phyloP scores from a whole-genome alignment of 192 early-diverging fungal species.

The Backusella sp. region DNA sequence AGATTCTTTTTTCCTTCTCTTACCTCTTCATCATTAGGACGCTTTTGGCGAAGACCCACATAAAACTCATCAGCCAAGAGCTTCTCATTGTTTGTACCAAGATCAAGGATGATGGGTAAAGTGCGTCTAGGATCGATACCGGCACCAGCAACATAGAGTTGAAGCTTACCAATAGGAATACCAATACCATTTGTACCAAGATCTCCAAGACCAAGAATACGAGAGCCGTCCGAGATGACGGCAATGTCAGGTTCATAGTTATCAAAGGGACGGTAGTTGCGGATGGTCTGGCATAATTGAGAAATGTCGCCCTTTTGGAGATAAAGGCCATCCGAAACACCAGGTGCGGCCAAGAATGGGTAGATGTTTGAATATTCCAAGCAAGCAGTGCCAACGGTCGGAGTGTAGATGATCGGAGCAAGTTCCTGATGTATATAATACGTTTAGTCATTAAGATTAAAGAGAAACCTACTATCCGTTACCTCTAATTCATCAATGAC shows the following conservation, averaged over 20 bases:
- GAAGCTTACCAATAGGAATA: constrained; percentile 95
- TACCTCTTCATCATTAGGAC: constrained; percentile 54
- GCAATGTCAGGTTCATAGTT: constrained; percentile 73
- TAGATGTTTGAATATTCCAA: constrained; percentile 88
- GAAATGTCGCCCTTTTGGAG: constrained; percentile 73
- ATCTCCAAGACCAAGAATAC: constrained; percentile 94
- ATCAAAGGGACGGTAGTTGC: constrained; percentile 60
- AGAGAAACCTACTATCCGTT: neutral
- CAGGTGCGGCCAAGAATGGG: constrained; percentile 78
- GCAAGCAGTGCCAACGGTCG: constrained; percentile 84
- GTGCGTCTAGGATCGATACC: constrained; percentile 86
- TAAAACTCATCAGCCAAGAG: constrained; percentile 88
- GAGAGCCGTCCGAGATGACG: constrained; percentile 95
- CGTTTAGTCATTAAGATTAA: constrained; percentile 3
- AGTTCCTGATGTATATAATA: constrained; percentile 53
- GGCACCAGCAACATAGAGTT: constrained; percentile 83
- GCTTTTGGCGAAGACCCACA: constrained; percentile 73
- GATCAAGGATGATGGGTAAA: constrained; percentile 89
- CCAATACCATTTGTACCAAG: constrained; percentile 95
- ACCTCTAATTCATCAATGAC: constrained; percentile 77
- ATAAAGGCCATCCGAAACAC: constrained; percentile 81
- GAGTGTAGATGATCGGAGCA: constrained; percentile 80
- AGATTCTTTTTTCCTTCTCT: neutral
- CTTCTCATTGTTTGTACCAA: constrained; percentile 87
- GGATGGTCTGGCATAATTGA: constrained; percentile 73